Base-by-base conservation (phyloP, 345 rosid genomes). In the Eucalyptus caleyi region DNA sequence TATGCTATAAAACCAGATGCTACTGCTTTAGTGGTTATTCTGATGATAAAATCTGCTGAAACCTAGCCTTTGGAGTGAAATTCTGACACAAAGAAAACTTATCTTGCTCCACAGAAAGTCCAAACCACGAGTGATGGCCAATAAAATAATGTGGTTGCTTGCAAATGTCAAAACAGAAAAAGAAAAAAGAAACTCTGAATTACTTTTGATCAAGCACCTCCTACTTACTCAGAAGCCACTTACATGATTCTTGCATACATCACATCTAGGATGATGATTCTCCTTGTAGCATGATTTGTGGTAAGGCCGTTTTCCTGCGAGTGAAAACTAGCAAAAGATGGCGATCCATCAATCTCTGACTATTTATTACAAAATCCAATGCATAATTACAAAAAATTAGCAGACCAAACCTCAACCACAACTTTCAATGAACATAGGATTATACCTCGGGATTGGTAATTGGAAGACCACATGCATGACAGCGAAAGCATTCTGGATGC, bases 251-350 rank as follows among this genome's bases (percentile, higher is more conserved):
- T 87, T 92, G 92, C 99, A 98, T 91, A 98, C 98, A 93, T 98
- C 99, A 87, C 99, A 98, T 93, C 89, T 96, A 45, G 99, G 99
- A 90, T 96, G 99, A 93, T 96, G 93, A 16, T 89, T 95, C 91
- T 96, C 94, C 95, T 94, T 97, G 87, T 95, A 94, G 95, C 99
- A 98, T 87, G 97, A 67, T 90, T 98, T 98, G 91, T 91, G 99
- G 89, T 91, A 97, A 60, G 97, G 99, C 11, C 92, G 95, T 90
- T 94, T 94, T 56, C 94, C 86, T 15, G 32, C 88, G 67, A 50
- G 50, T 14, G 87, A 88, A 50, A 91, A 87, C 56, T 88, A 50
- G 82, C 82, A 69, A 69, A 69, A 69, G 44, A 69, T 69, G 82
- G 44, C 6, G 82, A 69, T 32, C 82, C 21, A 34, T 69, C 82